phyloP scores from a whole-genome alignment of 441 rosid genomes.

The Pelargonium myrrhifolium region DNA sequence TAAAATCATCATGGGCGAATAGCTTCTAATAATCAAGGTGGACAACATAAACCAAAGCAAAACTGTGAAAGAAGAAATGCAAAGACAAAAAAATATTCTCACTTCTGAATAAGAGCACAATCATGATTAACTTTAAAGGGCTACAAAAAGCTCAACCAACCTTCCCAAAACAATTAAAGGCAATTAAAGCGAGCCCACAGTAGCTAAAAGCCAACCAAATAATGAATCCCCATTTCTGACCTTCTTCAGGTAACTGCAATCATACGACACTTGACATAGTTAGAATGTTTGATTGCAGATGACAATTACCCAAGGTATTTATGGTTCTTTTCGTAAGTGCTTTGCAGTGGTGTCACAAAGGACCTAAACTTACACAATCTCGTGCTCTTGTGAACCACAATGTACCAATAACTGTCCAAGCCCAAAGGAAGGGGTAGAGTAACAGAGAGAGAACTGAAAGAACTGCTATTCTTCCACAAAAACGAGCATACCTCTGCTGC shows the following conservation, averaged over 20 bases:
- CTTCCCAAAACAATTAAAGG: conserved; percentile 76
- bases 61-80: background rate
- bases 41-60: background rate
- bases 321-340: background rate
- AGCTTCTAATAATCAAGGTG: background rate
- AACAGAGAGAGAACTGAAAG: conserved; percentile 67
- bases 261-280: conserved; percentile 8
- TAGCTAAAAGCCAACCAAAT: conserved; percentile 96
- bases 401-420: conserved; percentile 90
- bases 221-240: conserved; percentile 95
- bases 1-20: background rate
- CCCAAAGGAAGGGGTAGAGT: conserved; percentile 94
- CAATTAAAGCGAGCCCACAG: conserved; percentile 80
- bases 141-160: conserved; percentile 27
- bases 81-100: conserved; percentile 5
- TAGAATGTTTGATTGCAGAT: conserved; percentile 12
- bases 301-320: background rate
- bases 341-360: background rate
- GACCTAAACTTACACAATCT: conserved; percentile 58
- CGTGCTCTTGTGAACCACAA: conserved; percentile 72
- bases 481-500: conserved; percentile 90
- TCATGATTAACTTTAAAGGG: background rate
- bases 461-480: conserved; percentile 84
- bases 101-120: background rate
- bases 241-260: conserved; percentile 79